Conservation (phyloP, 495 filamentous ascomycete species). For the Platismatia glauca region DNA sequence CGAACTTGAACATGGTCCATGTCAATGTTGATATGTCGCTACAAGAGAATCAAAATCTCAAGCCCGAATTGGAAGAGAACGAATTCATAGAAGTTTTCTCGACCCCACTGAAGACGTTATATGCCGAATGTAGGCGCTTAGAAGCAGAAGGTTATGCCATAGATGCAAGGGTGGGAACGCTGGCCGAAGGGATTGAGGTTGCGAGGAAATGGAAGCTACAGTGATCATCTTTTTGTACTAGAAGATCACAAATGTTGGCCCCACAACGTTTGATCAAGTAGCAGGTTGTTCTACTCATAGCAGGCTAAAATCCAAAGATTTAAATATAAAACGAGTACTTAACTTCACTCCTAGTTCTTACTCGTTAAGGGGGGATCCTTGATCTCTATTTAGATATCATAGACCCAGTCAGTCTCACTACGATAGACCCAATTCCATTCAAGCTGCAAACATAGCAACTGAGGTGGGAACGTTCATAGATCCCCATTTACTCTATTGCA, state of each 20-base stretch:
- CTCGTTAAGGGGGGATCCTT: no score
- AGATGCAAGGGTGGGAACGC: slow-evolving; percentile 73
- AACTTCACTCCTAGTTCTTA: no score
- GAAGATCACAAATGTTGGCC: not conserved
- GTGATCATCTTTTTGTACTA: not conserved
- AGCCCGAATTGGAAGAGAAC: slow-evolving; percentile 72
- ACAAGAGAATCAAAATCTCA: slow-evolving; percentile 59
- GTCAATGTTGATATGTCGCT: slow-evolving; percentile 66
- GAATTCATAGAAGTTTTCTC: slow-evolving; percentile 87
- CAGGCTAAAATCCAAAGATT: no score
- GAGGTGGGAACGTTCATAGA: no score
- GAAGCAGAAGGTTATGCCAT: slow-evolving; percentile 73
- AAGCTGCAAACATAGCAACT: no score
- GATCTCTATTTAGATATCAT: no score
- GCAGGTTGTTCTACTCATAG: not conserved
- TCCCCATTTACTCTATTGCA: no score
- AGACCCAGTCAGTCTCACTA: no score
- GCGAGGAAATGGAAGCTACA: slow-evolving; percentile 52
- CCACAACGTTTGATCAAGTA: no score
- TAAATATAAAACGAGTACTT: no score
- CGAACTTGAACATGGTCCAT: slow-evolving; percentile 76
- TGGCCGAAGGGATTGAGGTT: slow-evolving; percentile 80
- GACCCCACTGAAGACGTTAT: slow-evolving; percentile 56
- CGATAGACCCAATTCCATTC: no score
- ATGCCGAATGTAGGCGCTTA: slow-evolving; percentile 55